A percentile compares a stretch with the other conserved stretches of the same genome.
phyloP scores from a whole-genome alignment of 2,329 filamentous ascomycete genomes.

The Teratosphaeria zuluensis region DNA sequence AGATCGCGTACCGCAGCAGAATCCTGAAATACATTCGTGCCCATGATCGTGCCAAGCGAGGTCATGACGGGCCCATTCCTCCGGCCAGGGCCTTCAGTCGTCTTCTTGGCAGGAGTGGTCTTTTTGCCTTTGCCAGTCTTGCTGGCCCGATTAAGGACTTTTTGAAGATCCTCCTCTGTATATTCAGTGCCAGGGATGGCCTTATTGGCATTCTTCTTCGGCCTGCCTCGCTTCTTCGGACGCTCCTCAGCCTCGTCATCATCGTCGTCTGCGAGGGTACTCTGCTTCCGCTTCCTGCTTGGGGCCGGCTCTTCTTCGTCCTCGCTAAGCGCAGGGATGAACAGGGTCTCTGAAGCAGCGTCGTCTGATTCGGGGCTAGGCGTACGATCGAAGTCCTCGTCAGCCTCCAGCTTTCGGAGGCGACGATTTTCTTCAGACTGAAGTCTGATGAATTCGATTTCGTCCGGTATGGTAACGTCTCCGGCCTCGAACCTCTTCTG shows the following conservation, averaged over 20 bases:
- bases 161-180: slow-evolving; percentile 4
- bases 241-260: slow-evolving; percentile 1
- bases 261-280: background rate
- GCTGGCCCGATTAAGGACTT: slow-evolving; percentile 2
- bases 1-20: slow-evolving; percentile 8
- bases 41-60: slow-evolving; percentile 10
- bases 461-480: slow-evolving; percentile 7
- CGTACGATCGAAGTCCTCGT: slow-evolving; percentile 9
- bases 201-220: background rate
- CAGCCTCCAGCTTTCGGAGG: slow-evolving; percentile 8
- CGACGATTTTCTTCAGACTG: slow-evolving; percentile 10
- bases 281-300: background rate
- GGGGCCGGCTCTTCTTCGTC: slow-evolving; percentile 1
- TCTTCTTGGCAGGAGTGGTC: background rate
- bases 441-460: slow-evolving; percentile 15
- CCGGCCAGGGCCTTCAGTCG: slow-evolving; percentile 1
- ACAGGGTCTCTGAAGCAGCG: slow-evolving; percentile 3
- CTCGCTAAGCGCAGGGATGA: slow-evolving; percentile 3
- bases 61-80: slow-evolving; percentile 4
- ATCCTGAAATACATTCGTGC: slow-evolving; percentile 18
- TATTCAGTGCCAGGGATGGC: background rate
- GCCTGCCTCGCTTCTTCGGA: slow-evolving; percentile 2
- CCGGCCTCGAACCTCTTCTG: slow-evolving; percentile 8
- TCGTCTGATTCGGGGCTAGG: slow-evolving; percentile 2
- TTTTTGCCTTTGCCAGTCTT: slow-evolving; percentile 3